Base-by-base conservation (phyloP, 352 stramenopile genomes). In the Hyaloperonospora arabidopsidis region DNA sequence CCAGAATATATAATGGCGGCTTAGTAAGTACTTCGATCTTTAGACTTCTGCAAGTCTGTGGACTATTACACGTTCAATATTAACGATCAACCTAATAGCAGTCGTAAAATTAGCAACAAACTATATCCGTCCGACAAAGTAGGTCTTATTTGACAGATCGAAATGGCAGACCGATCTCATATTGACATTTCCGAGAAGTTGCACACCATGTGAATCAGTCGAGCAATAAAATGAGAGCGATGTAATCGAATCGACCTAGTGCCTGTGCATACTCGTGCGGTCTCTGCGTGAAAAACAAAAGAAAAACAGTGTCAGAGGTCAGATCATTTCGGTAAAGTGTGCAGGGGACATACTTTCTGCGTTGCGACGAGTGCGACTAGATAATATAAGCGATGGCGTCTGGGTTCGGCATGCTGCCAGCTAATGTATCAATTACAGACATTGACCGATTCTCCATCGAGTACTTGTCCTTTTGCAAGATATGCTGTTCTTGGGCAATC, bases 401-500 rank as follows among this genome's bases (percentile, higher is more conserved):
- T 23, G 68, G 57, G 4, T 71, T 58, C 12, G 65, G 43, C 22
- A 76, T 61, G 12, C 74, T 70, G 8, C 70, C 73, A 46, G 68
- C 72, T 64, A 82, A 74, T 4, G 86, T 60, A 36, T 86, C 74
- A 34, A 81, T 74, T 23, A 45, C 67, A 62, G 65, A 70, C 32
- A 57, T 61, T 1, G 38, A 39, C 32, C 45, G 54, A 21, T 52
- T 32, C 28, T 54, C 46, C 54, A 63, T 64, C 51, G 49, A 54
- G 23, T 49, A 38, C 62, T 75, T 73, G 62, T 45, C 65, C 29
- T 65, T 61, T 45, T 61, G 36, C 11, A 88, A 63, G 41, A 84
- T 72, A 49, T 80, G 89, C 39, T 76, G 69, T 49, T 89, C 79
- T 53, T 93, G 82, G 2, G 90, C 77, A 61, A 93, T 79, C 59